These are phyloP conservation scores for Xylaria multiplex DNA, from an alignment of 2,329 filamentous ascomycete genomes.

Conservation along the genomic window DNA sequence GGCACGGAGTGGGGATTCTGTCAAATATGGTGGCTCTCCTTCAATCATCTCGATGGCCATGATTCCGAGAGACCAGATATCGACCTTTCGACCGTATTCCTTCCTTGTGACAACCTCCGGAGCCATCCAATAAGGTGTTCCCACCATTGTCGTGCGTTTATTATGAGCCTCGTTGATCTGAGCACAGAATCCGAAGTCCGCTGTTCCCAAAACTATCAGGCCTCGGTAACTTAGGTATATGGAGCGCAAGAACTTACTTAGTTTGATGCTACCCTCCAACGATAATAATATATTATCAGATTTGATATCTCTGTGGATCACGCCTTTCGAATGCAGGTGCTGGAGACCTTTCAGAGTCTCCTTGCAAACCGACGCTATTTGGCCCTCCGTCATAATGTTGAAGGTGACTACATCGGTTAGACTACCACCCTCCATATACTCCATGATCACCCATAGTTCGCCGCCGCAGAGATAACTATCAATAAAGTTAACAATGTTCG, in stretches of 20 bases:
- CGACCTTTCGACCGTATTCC: conserved; percentile 97
- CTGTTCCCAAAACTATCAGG: conserved; percentile 56
- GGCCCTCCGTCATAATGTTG: conserved; percentile 98
- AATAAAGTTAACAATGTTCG: conserved; percentile 99
- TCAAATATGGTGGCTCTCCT: conserved; percentile 95
- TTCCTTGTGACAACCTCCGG: conserved; percentile 97
- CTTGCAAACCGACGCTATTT: conserved; percentile 94
- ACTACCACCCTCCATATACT: conserved; percentile 99
- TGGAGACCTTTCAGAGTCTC: conserved; percentile 93
- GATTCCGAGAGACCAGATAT: conserved; percentile 98
- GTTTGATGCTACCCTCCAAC: conserved; percentile 94
- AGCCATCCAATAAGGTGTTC: conserved; percentile 99
- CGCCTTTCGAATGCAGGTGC: conserved; percentile 95
- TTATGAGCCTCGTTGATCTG: conserved; percentile 97
- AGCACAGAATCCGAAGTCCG: conserved; percentile 98
- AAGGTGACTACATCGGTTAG: conserved; percentile 98
- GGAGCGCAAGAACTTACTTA: conserved; percentile 72
- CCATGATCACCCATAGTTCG: conserved; percentile 99
- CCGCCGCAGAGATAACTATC: conserved; percentile 92
- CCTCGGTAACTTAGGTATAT: neutral
- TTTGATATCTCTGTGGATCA: conserved; percentile 99
- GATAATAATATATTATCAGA: conserved; percentile 97
- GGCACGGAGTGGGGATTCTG: conserved; percentile 90
- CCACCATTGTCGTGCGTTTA: conserved; percentile 99
- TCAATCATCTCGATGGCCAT: conserved; percentile 99